phyloP scores from a whole-genome alignment of 495 filamentous ascomycete species.

The Evansstolkia leycettana region DNA sequence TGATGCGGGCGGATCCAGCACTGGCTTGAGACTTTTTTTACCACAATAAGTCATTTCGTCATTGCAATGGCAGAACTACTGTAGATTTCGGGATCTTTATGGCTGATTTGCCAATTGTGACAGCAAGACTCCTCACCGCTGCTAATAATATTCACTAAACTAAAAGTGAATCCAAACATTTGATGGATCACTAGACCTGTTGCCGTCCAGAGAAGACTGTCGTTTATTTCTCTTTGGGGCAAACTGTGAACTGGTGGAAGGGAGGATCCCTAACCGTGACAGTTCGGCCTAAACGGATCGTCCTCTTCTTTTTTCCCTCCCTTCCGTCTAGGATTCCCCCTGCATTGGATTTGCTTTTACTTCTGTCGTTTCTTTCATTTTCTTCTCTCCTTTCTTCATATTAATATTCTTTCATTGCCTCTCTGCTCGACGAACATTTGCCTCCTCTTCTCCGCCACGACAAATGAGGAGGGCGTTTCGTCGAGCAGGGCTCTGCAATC shows the following conservation, averaged over 20 bases:
- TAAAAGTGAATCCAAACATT: too few relatives aligned
- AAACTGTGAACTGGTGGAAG: too few relatives aligned
- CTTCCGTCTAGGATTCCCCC: background rate
- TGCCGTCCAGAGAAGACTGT: too few relatives aligned
- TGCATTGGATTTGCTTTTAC: background rate
- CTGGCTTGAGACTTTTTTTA: background rate
- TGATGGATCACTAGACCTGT: too few relatives aligned
- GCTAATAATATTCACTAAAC: too few relatives aligned
- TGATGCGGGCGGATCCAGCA: too few relatives aligned
- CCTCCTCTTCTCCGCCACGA: slow-evolving; percentile 5
- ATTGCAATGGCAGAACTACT: background rate
- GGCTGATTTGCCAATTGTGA: background rate
- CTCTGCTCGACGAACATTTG: slow-evolving; percentile 10
- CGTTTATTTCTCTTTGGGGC: too few relatives aligned
- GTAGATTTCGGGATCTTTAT: background rate
- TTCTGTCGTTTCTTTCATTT: background rate
- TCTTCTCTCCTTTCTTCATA: slow-evolving; percentile 3
- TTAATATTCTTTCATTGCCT: slow-evolving; percentile 1
- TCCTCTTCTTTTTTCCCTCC: slow-evolving; percentile 9
- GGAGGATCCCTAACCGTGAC: too few relatives aligned
- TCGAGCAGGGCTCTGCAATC: slow-evolving; percentile 20
- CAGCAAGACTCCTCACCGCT: background rate
- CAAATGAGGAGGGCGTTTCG: slow-evolving; percentile 30
- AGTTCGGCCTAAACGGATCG: slow-evolving; percentile 3
- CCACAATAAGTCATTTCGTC: background rate